Conservation (phyloP, 2,329 filamentous ascomycete genomes). For the Aureobasidium sp. region DNA sequence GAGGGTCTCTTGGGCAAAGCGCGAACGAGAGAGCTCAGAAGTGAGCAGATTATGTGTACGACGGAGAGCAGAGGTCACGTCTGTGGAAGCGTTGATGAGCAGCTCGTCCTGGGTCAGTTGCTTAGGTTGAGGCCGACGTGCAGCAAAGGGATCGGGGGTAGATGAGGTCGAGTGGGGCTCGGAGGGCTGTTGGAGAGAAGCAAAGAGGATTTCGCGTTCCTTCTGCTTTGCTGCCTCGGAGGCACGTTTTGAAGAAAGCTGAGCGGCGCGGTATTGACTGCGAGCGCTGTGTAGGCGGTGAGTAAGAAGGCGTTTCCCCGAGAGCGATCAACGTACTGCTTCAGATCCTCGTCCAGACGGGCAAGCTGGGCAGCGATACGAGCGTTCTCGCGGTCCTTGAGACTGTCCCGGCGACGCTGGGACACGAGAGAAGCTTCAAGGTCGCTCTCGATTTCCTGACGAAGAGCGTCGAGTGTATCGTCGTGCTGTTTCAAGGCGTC, state of each 20-base stretch:
- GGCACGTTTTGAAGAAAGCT: conserved; percentile 69
- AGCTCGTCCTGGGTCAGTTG: conserved; percentile 64
- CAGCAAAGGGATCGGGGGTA: conserved; percentile 34
- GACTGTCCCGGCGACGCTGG: conserved; percentile 41
- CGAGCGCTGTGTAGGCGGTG: conserved; percentile 42
- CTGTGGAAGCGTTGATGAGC: conserved; percentile 65
- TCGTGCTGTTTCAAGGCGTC: conserved; percentile 69
- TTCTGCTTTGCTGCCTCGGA: conserved; percentile 65
- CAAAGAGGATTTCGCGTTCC: conserved; percentile 70
- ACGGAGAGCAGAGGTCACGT: conserved; percentile 77
- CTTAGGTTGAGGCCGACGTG: conserved; percentile 31
- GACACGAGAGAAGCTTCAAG: conserved; percentile 38
- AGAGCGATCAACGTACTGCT: conserved; percentile 47
- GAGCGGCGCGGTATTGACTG: conserved; percentile 70
- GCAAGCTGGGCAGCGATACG: conserved; percentile 60
- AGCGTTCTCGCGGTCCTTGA: conserved; percentile 56
- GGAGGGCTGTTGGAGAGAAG: conserved; percentile 49
- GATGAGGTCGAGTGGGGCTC: conserved; percentile 22
- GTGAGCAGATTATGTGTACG: conserved; percentile 83
- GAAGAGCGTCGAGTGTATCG: conserved; percentile 74
- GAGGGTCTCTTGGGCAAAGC: conserved; percentile 84
- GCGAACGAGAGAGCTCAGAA: conserved; percentile 73
- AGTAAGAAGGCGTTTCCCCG: neutral
- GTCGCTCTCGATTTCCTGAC: conserved; percentile 70
- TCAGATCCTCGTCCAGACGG: conserved; percentile 63